A percentile compares a stretch with the other conserved stretches of the same genome.
phyloP scores from a whole-genome alignment of 305 asterid genomes.

The Fraxinus latifolia region DNA sequence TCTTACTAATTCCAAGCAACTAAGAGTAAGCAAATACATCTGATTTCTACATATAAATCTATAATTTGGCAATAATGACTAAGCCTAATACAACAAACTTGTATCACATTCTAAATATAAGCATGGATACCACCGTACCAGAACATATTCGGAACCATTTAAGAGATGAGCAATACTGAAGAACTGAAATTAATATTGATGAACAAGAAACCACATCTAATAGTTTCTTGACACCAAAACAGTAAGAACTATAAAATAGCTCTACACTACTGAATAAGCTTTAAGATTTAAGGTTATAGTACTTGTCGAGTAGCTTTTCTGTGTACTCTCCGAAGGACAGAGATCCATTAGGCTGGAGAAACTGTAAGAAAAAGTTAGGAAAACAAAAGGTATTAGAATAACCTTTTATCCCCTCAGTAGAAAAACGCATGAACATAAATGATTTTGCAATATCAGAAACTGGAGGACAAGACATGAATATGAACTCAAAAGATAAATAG shows the following conservation, averaged over 20 bases:
- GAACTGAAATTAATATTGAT: not conserved
- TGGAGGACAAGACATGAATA: not conserved
- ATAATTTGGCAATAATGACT: not conserved
- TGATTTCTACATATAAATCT: not conserved
- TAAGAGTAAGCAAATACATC: not conserved
- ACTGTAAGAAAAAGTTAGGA: constrained; percentile 30
- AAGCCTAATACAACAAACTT: not conserved
- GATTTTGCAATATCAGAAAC: not conserved
- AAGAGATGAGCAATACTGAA: not conserved
- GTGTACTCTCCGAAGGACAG: constrained; percentile 84
- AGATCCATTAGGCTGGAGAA: constrained; percentile 49
- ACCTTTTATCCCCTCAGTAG: not conserved
- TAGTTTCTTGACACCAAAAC: not conserved
- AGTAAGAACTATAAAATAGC: not conserved
- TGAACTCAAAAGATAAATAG: not conserved
- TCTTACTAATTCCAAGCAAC: not conserved
- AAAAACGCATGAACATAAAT: not conserved
- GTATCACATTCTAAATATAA: not conserved
- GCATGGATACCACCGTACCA: not conserved
- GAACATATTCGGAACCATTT: not conserved
- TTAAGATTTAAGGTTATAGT: constrained; percentile 56
- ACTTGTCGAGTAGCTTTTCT: constrained; percentile 79
- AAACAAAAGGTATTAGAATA: not conserved
- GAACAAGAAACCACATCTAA: not conserved
- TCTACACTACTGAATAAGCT: not conserved